Conservation (phyloP, 345 rosid species). For the Euphorbia tirucalli region DNA sequence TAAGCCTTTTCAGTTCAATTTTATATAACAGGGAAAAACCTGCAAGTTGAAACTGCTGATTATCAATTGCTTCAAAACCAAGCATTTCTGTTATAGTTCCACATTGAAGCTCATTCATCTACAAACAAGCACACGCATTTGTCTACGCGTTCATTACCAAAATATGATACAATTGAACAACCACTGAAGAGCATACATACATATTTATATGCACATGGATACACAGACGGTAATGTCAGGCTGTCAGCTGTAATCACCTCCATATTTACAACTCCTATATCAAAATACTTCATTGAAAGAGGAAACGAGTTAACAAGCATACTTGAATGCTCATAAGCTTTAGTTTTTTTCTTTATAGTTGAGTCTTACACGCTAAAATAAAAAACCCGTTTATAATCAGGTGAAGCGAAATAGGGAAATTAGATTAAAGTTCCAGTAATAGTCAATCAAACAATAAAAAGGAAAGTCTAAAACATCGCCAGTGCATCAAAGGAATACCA, state of each 20-base stretch:
- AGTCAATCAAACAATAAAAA: neutral
- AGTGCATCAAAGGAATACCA: conserved; percentile 34
- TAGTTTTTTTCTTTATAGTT: too few relatives aligned
- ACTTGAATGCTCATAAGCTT: neutral
- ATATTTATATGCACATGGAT: neutral
- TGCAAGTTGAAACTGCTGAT: neutral
- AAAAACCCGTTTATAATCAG: too few relatives aligned
- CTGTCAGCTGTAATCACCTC: neutral
- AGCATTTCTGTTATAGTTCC: neutral
- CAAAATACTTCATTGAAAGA: neutral
- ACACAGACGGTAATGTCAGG: neutral
- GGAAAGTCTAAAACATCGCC: too few relatives aligned
- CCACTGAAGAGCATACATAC: neutral
- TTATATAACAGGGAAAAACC: neutral
- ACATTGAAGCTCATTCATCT: neutral
- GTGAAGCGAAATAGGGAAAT: too few relatives aligned
- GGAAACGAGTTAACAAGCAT: neutral
- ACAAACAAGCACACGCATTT: neutral
- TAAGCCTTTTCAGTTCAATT: neutral
- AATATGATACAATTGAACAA: neutral
- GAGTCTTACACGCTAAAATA: too few relatives aligned
- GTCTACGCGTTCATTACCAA: neutral
- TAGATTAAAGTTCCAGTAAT: too few relatives aligned
- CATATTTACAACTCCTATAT: neutral
- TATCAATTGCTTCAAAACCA: neutral